phyloP scores from a whole-genome alignment of 2,329 filamentous ascomycete species.

The Achaetomium macrosporum region DNA sequence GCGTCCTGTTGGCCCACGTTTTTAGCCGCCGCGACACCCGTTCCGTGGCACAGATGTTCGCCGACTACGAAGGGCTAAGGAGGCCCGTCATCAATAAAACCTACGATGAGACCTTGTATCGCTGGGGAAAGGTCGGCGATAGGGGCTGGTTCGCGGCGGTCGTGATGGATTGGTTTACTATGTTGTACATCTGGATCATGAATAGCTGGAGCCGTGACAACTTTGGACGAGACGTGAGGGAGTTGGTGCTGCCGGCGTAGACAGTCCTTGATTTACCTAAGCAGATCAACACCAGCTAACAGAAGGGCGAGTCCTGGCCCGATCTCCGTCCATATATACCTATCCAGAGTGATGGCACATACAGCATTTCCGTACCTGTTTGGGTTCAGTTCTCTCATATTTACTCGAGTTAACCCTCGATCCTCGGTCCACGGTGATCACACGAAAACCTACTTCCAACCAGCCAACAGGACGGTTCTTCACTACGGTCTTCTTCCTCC shows the following conservation, averaged over 20 bases:
- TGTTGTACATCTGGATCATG: background rate
- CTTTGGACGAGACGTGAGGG: background rate
- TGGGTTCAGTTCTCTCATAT: no score
- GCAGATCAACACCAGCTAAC: no score
- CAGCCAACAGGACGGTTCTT: no score
- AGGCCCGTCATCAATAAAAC: slow-evolving; percentile 1
- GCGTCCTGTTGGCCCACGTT: background rate
- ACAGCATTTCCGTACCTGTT: no score
- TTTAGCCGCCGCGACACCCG: background rate
- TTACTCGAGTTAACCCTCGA: no score
- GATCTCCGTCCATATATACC: no score
- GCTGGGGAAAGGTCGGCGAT: slow-evolving; percentile 1
- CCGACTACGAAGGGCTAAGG: slow-evolving; percentile 1
- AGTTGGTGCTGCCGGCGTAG: background rate
- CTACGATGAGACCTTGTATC: background rate
- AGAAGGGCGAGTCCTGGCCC: no score
- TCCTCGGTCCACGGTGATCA: no score
- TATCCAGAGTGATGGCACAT: no score
- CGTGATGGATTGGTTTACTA: background rate
- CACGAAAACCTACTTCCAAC: no score
- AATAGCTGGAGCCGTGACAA: slow-evolving; percentile 1
- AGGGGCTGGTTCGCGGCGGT: background rate
- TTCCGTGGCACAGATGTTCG: background rate
- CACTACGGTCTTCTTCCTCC: no score
- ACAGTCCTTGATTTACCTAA: no score